phyloP scores from a whole-genome alignment of 768 basidiomycete species.

The Boletus huronensis region DNA sequence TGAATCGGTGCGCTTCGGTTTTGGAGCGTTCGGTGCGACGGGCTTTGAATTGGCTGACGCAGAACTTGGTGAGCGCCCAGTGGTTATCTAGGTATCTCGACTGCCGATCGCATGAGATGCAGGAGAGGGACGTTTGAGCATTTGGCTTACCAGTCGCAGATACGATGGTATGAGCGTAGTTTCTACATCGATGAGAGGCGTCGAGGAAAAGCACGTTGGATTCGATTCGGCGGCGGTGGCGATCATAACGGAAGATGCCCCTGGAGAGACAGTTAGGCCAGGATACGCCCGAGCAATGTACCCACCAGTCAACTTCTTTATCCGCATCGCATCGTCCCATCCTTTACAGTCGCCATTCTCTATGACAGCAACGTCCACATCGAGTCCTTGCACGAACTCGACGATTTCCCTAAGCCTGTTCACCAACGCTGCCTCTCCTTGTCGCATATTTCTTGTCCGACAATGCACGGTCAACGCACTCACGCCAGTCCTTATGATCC shows the following conservation, averaged over 20 bases:
- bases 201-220: slow-evolving; percentile 78
- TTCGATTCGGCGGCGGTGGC: slow-evolving; percentile 94
- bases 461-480: slow-evolving; percentile 92
- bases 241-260: slow-evolving; percentile 92
- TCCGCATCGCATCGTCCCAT: slow-evolving; percentile 72
- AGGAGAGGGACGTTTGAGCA: not conserved
- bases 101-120: slow-evolving; percentile 36
- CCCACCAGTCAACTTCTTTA: slow-evolving; percentile 72
- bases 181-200: slow-evolving; percentile 66
- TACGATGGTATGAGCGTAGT: slow-evolving; percentile 67
- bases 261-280: slow-evolving; percentile 31
- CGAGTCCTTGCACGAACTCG: slow-evolving; percentile 71
- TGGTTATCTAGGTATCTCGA: slow-evolving; percentile 73
- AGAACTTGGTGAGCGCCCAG: slow-evolving; percentile 86
- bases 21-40: slow-evolving; percentile 54
- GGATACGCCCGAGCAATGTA: not conserved
- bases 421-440: slow-evolving; percentile 72
- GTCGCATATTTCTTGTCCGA: slow-evolving; percentile 88
- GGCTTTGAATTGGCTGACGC: slow-evolving; percentile 77
- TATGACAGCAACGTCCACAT: slow-evolving; percentile 79
- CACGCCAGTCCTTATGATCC: slow-evolving; percentile 85
- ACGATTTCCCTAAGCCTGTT: slow-evolving; percentile 82
- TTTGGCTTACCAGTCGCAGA: slow-evolving; percentile 57
- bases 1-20: slow-evolving; percentile 52
- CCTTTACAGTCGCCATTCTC: slow-evolving; percentile 92